These are phyloP conservation scores for Secale cereale DNA, from an alignment of 176 grass and related monocot genomes.

Conservation along the genomic window DNA sequence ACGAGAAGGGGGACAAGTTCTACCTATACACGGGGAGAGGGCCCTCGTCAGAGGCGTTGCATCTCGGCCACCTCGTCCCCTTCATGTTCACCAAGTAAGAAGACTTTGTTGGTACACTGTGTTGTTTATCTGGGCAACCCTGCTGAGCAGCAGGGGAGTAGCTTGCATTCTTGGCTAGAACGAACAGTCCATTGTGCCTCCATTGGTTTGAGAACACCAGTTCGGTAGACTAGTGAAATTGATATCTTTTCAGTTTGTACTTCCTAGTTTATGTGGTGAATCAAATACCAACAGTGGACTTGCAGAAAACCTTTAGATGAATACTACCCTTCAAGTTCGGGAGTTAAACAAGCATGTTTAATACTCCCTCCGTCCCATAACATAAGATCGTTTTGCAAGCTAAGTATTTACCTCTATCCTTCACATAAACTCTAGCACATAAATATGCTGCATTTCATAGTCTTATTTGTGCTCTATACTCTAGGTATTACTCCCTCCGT, in stretches of 20 bases:
- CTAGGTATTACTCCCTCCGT: too few relatives aligned
- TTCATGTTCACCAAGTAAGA: conserved; percentile 99
- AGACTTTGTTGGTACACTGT: not conserved
- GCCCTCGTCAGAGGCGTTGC: conserved; percentile 83
- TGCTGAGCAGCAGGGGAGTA: not conserved
- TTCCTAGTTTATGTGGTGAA: not conserved
- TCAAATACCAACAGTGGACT: not conserved
- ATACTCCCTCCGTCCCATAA: not conserved
- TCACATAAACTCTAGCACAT: not conserved
- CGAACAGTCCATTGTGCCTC: not conserved
- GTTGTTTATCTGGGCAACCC: not conserved
- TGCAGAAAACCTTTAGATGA: not conserved
- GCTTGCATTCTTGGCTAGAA: not conserved
- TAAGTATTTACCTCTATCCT: not conserved
- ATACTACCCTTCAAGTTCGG: not conserved
- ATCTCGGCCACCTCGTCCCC: conserved; percentile 86
- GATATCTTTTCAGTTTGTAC: not conserved
- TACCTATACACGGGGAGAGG: conserved; percentile 95
- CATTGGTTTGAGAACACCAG: not conserved
- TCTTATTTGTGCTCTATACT: not conserved
- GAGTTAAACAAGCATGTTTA: conserved; percentile 1
- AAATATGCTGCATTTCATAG: not conserved
- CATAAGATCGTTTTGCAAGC: too few relatives aligned
- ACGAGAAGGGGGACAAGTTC: conserved; percentile 74
- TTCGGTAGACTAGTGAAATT: not conserved